phyloP scores from a whole-genome alignment of 257 asterid species.

The Dorcoceras hygrometricum region DNA sequence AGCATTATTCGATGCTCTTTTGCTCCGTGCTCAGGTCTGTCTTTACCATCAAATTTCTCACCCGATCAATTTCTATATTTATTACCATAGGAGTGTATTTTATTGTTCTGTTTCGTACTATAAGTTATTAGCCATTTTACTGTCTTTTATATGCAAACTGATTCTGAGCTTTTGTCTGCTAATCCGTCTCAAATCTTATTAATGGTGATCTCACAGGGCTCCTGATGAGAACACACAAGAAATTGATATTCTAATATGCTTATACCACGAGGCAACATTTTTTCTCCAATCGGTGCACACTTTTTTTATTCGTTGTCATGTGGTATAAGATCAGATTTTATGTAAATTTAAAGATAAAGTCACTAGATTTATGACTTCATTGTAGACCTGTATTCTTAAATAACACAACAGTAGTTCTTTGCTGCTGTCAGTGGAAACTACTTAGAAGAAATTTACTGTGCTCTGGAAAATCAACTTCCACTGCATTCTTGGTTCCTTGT shows the following conservation, averaged over 20 bases:
- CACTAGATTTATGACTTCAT: no score
- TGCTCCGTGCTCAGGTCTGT: conserved; percentile 73
- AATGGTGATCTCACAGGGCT: background rate
- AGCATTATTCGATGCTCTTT: conserved; percentile 69
- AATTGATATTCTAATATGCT: background rate
- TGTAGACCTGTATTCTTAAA: background rate
- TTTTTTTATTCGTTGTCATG: conserved; percentile 4
- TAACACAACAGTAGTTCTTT: no score
- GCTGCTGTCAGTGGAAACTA: no score
- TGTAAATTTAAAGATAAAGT: no score
- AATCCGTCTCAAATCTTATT: background rate
- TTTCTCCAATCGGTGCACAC: background rate
- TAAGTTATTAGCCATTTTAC: background rate
- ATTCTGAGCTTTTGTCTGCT: conserved; percentile 4
- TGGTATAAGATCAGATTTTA: background rate
- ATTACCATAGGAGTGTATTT: background rate
- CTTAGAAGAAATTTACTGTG: no score
- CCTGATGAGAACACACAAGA: conserved; percentile 11
- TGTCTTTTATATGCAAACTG: background rate
- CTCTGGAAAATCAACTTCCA: no score
- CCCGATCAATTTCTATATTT: background rate
- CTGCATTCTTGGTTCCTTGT: background rate
- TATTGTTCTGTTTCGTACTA: conserved; percentile 5
- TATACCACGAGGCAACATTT: background rate
- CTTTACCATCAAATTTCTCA: conserved; percentile 9